Percentiles rank a stretch among this genome's conserved stretches.
phyloP scores from a whole-genome alignment of 768 basidiomycete species.

The Mycena rebaudengoi region DNA sequence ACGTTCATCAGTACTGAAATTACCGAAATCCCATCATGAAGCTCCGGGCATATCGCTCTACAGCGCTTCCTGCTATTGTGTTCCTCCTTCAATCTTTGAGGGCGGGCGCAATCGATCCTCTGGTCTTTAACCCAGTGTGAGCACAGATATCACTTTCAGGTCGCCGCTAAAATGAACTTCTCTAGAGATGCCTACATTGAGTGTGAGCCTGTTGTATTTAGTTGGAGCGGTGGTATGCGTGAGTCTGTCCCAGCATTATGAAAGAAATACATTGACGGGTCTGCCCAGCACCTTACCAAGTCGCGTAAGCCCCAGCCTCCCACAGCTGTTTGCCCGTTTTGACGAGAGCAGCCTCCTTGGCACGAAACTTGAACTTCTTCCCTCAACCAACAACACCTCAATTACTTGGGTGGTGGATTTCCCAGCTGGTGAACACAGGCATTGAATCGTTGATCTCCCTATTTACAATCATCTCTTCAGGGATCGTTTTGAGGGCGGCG shows the following conservation, averaged over 20 bases:
- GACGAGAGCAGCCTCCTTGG: constrained; percentile 6
- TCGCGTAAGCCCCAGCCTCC: constrained; percentile 12
- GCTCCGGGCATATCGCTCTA: constrained; percentile 8
- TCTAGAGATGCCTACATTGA: constrained; percentile 10
- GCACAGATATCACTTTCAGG: constrained; percentile 10
- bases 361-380: constrained; percentile 1
- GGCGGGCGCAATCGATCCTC: constrained; percentile 12
- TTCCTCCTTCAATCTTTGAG: constrained; percentile 16
- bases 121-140: constrained; percentile 16
- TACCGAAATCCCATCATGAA: constrained; percentile 12
- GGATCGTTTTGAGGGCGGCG: constrained; percentile 12
- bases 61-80: constrained; percentile 10
- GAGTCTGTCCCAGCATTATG: constrained; percentile 9
- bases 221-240: constrained; percentile 10
- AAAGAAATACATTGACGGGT: constrained; percentile 13
- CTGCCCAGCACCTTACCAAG: constrained; percentile 10
- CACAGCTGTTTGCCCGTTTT: constrained; percentile 4
- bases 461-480: constrained; percentile 17
- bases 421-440: constrained; percentile 15
- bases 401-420: constrained; percentile 12
- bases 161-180: constrained; percentile 10
- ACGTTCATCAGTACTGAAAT: constrained; percentile 5
- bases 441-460: constrained; percentile 6
- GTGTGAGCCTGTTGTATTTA: constrained; percentile 12
- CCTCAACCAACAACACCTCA: not conserved